Evolutionary conservation across 2,329 filamentous ascomycete species (phyloP).

Genomic region (Colletotrichum siamense): DNA sequence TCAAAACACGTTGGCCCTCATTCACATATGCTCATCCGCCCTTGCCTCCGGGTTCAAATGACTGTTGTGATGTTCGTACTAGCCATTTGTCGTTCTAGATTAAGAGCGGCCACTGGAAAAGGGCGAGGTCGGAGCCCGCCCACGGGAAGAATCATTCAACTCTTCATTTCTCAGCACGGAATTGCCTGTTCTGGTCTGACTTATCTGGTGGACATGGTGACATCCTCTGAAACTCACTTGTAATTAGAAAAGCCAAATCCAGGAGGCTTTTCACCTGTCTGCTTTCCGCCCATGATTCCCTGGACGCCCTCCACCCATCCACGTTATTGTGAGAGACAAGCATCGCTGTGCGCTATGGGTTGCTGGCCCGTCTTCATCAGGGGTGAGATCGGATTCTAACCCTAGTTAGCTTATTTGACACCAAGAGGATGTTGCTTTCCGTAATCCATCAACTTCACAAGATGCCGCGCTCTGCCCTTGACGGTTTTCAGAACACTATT

Average conservation of each 20-base stretch:
- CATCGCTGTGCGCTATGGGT: neutral
- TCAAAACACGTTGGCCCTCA: neutral
- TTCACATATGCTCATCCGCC: neutral
- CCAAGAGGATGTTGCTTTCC: neutral
- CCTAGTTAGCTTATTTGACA: neutral
- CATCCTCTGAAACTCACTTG: neutral
- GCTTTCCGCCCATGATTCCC: neutral
- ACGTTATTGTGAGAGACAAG: neutral
- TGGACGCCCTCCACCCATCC: neutral
- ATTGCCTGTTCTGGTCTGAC: neutral
- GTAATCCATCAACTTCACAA: neutral
- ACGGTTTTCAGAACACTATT: neutral
- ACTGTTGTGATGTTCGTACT: neutral
- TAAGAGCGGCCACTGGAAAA: neutral
- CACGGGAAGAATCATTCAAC: neutral
- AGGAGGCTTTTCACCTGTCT: neutral
- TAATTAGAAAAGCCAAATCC: neutral
- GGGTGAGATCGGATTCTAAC: neutral
- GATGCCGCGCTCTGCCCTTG: neutral
- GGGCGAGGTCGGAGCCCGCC: neutral
- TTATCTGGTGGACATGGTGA: neutral
- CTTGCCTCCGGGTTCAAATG: neutral
- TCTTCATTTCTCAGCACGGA: neutral
- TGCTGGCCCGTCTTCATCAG: neutral
- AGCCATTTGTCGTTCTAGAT: neutral